Evolutionary conservation across 2,329 filamentous ascomycete genomes (phyloP), one percentile per base, ranked within the genome.

Genomic region (Trichoderma polysporum): DNA sequence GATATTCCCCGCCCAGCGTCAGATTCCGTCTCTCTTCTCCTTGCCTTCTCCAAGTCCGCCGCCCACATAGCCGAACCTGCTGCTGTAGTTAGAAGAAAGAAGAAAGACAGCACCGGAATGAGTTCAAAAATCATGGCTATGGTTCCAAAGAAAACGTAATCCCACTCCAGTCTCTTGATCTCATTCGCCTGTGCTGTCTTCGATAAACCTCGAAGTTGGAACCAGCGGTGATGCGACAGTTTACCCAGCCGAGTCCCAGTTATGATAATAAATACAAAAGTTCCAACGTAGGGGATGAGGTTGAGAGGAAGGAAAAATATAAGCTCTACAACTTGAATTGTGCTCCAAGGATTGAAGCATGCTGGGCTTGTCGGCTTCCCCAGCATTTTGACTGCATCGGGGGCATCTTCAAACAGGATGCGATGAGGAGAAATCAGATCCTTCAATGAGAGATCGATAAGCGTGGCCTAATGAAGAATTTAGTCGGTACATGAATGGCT

Each of bases 131-230:
- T 77, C 81, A 97, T 87, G 58, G 93, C 92, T 4, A 95, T 84
- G 0, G 91, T 92, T 17, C 95, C 95, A 74, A 98, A 97, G 92
- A 92, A 97, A 15, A 93, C 90, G 76, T 97, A 98, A 68, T 95
- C 91, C 86, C 92, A 91, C 69, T 87, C 83, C 62, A 90, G 85
- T 50, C 82, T 82, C 68, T 84, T 84, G 31, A 94, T 86, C 72
- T 91, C 92, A 31, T 81, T 82, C 73, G 92, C 92, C 70, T 88
- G 85, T 75, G 96, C 87, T 72, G 90, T 88, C 77, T 90, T 93
- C 47, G 86, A 86, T 70, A 96, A 83, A 0, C 90, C 91, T 47
- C 89, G 84, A 57, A 99, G 82, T 73, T 93, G 87, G 76, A 94
- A 97, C 83, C 95, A 97, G 67, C 95, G 85, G 83, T 94, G 95